phyloP scores from a whole-genome alignment of 441 rosid genomes.

The Corymbia calophylla region DNA sequence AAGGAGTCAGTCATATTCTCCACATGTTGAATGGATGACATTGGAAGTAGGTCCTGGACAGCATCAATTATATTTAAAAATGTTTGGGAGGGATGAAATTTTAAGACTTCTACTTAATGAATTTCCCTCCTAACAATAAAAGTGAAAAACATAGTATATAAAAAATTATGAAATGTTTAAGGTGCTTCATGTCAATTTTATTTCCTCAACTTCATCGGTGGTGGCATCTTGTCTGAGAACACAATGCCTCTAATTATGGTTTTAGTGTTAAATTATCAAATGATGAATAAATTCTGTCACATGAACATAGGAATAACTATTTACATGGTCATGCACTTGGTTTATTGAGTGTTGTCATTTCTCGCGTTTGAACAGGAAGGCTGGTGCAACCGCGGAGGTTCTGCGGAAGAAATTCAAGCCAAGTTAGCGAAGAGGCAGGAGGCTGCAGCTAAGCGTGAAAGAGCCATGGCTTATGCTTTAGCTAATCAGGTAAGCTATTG shows the following conservation, averaged over 20 bases:
- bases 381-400: constrained; percentile 96
- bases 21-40: neutral
- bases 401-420: constrained; percentile 91
- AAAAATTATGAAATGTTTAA: neutral
- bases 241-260: neutral
- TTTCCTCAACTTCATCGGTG: neutral
- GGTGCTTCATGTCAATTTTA: neutral
- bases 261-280: neutral
- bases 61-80: neutral
- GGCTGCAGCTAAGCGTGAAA: constrained; percentile 98
- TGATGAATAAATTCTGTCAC: neutral
- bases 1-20: neutral
- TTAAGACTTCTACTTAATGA: neutral
- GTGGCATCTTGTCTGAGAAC: neutral
- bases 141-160: neutral
- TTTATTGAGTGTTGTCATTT: constrained; percentile 11
- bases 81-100: neutral
- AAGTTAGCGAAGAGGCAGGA: constrained; percentile 88
- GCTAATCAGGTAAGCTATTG: constrained; percentile 73
- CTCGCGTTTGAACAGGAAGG: constrained; percentile 56
- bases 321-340: neutral
- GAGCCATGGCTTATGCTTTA: constrained; percentile 98
- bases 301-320: neutral
- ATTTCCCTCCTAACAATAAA: neutral
- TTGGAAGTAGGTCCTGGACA: neutral